Evolutionary conservation across 2,329 filamentous ascomycete genomes (phyloP), one percentile per base, ranked within the genome.

Genomic region (Simplicillium sp.): DNA sequence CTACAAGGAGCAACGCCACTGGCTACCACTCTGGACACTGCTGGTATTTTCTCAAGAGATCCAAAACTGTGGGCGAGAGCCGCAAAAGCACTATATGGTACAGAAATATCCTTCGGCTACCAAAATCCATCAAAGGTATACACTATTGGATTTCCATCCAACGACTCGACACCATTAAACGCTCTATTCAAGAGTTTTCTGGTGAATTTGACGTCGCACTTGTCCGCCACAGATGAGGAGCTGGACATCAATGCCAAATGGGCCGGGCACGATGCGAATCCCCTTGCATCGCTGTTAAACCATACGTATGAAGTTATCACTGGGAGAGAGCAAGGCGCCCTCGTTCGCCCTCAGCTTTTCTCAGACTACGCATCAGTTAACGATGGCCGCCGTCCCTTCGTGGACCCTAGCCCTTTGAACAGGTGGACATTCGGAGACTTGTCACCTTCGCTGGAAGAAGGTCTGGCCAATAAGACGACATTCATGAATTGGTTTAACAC

Each of bases 401-500:
- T 64, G 16, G 55, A 64, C 45, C 61, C 61, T 2, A 54, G 50
- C 2, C 60, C 61, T 5, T 47, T 61, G 4, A 38, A 50, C 11
- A 56, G 61, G 20, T 64, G 61, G 61, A 52, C 48, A 11, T 60
- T 54, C 37, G 60, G 54, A 29, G 60, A 62, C 46, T 44, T 41
- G 9, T 42, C 55, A 4, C 46, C 54, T 5, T 16, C 46, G 3
- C 17, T 45, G 1, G 59, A 64, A 0, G 54, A 65, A 3, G 73
- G 67, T 3, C 54, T 71, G 6, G 49, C 57, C 5, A 73, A 74
- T 50, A 75, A 74, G 46, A 71, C 70, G 0, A 48, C 59, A n/a
- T 68, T 69, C 48, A 62, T 60, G 53, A 49, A 61, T 36, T 67
- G 64, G 59, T 71, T 73, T 50, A 66, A 67, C 36, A 53, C 47